These are phyloP conservation scores for Trichoderma lentiforme DNA, from an alignment of 2,329 filamentous ascomycete genomes.

Conservation along the genomic window DNA sequence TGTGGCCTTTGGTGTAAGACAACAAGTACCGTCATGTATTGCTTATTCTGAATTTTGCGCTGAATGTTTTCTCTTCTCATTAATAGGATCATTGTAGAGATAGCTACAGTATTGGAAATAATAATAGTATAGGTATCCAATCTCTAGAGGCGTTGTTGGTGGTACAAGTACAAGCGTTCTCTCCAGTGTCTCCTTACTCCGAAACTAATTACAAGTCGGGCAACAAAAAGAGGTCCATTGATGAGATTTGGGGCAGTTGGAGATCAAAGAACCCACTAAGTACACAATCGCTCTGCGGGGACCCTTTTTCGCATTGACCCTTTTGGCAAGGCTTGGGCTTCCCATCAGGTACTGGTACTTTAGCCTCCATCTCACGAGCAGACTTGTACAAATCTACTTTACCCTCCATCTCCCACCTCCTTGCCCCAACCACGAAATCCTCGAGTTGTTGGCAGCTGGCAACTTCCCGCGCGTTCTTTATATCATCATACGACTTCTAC, in stretches of 20 bases:
- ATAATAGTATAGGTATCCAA: background rate
- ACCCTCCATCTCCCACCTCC: background rate
- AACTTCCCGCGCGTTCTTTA: background rate
- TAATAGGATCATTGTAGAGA: background rate
- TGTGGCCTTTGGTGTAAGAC: too few relatives aligned
- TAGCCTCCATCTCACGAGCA: background rate
- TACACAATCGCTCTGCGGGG: background rate
- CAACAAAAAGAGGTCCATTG: background rate
- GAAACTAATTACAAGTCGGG: background rate
- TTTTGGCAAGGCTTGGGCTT: constrained; percentile 1
- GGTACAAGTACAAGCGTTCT: background rate
- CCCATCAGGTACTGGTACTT: background rate
- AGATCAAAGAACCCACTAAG: background rate
- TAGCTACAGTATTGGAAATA: background rate
- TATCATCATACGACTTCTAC: background rate
- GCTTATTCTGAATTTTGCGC: background rate
- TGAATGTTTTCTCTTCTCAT: background rate
- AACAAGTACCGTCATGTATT: background rate
- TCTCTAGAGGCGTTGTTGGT: background rate
- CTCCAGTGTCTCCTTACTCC: background rate
- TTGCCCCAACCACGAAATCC: background rate
- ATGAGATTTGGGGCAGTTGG: background rate
- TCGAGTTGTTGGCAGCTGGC: background rate
- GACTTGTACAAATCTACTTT: background rate
- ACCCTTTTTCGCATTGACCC: background rate